These are phyloP conservation scores for Elongisporangium undulatum DNA, from an alignment of 352 stramenopile species.

Conservation along the genomic window DNA sequence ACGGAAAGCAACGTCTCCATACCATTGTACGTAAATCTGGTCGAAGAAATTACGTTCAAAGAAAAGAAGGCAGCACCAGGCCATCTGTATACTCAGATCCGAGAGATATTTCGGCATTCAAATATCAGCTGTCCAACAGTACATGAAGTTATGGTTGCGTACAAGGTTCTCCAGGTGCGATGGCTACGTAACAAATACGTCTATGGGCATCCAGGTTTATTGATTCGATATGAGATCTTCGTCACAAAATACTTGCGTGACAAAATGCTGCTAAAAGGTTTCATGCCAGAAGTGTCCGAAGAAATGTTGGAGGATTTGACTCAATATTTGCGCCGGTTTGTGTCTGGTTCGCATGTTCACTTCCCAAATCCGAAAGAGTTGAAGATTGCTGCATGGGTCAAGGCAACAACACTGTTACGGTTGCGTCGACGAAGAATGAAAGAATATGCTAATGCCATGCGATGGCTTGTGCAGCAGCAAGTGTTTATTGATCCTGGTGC, in stretches of 20 bases:
- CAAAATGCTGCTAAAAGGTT: constrained; percentile 6
- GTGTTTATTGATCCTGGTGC: constrained; percentile 38
- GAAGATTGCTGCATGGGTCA: constrained; percentile 28
- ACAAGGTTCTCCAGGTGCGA: constrained; percentile 32
- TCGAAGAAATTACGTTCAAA: constrained; percentile 59
- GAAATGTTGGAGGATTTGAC: constrained; percentile 15
- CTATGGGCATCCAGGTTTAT: constrained; percentile 34
- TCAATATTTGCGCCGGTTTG: constrained; percentile 43
- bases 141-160: constrained; percentile 25
- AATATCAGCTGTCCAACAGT: constrained; percentile 42
- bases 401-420: constrained; percentile 25
- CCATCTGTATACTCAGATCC: constrained; percentile 41
- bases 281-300: constrained; percentile 6
- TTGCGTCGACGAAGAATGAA: constrained; percentile 33
- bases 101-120: constrained; percentile 24
- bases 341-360: constrained; percentile 36
- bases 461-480: constrained; percentile 23
- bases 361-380: constrained; percentile 38
- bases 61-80: constrained; percentile 17
- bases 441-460: constrained; percentile 44
- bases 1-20: constrained; percentile 8
- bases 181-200: constrained; percentile 25
- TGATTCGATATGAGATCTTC: constrained; percentile 60
- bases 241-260: constrained; percentile 36
- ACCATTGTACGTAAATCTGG: constrained; percentile 43